Base-by-base conservation (phyloP, 805 yeast species). In the Teunomyces lycoperdinae region DNA sequence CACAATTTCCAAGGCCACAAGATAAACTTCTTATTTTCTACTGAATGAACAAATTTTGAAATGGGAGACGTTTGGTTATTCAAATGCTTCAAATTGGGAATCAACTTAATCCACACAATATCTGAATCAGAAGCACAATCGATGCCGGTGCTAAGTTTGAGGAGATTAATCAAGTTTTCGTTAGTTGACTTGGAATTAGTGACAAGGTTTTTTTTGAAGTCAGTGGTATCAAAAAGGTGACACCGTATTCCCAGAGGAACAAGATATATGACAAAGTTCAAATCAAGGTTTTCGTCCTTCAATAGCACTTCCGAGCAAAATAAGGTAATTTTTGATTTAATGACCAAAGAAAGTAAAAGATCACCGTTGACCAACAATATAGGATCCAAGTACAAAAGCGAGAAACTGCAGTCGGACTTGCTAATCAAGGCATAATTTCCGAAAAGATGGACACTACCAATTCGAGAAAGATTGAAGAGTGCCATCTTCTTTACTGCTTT, bases 1-100 rank as follows among this genome's bases (percentile, higher is more conserved):
- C 91, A 84, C 16, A 87, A 66, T 41, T 78, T 79, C 56, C 84
- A 66, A 0, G 95, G 95, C 95, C 95, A 87, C 39, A 81, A 64
- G 1, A 87, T 77, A 47, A 73, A 80, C 56, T 83, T 83, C 26
- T 71, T 72, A 53, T 78, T 79, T 28, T 71, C 73, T 3, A 80
- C 81, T 0, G 75, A 69, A 54, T 76, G 79, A 41, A 83, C 69
- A 60, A 78, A 86, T 20, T 73, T 71, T 9, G 89, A 71, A 2
- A 87, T 75, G 9, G 72, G 72, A 0, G 90, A 83, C 0, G 91
- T 81, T 53, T 81, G 76, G 17, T 85, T 87, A 61, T 84, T 85
- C 52, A 85, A 69, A 59, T 85, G 90, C 49, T 77, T 78, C 43
- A 85, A 60, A 53, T 85, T 81, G 2, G 94, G 94, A 3, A 84